Base-by-base conservation (phyloP, 768 basidiomycete genomes). In the Flagelloscypha sp. region DNA sequence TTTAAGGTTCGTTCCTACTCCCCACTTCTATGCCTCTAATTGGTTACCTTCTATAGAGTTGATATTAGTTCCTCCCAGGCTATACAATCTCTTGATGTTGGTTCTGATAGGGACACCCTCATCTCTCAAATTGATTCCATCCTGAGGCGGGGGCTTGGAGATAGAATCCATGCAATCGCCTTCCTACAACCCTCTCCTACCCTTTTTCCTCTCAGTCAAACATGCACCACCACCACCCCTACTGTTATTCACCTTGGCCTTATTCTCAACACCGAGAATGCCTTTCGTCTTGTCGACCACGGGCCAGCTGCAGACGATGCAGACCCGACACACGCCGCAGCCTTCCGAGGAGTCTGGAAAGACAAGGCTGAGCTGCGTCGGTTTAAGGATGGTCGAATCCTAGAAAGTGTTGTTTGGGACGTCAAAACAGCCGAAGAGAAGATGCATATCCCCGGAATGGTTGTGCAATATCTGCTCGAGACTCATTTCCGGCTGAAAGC, bases 361-460 rank as follows among this genome's bases (percentile, higher is more conserved):
- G 63, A 74, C 24, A 94, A 90, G 55, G 80, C 92, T 0, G 94
- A 98, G 51, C 64, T 97, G 12, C 73, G 95, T 5, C 74, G 93
- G 24, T 99, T 99, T 68, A 93, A 97, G 56, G 93, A 99, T 48
- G 94, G 94, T 1, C 72, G 82, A 12, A 97, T 98, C 42, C 52
- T 73, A 5, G 90, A 97, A 56, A 88, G 84, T 46, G 89, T 97
- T n/a, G 92, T 98, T 3, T 99, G 95, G 95, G 84, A 95, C 13
- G 76, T 88, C 6, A 71, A 74, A 41, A 81, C 75, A 3, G 68
- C 72, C 0, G 89, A 94, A 34, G 87, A 90, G 41, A 79, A 87
- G 18, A 66, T 77, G 0, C 72, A 79, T 42, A 77, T 98, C 19
- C 89, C 90, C 0, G 61, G 66, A 10, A 67, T 74, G 59, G 74